Evolutionary conservation across 2,329 filamentous ascomycete genomes (phyloP).

Genomic region (Elsinoe australis): DNA sequence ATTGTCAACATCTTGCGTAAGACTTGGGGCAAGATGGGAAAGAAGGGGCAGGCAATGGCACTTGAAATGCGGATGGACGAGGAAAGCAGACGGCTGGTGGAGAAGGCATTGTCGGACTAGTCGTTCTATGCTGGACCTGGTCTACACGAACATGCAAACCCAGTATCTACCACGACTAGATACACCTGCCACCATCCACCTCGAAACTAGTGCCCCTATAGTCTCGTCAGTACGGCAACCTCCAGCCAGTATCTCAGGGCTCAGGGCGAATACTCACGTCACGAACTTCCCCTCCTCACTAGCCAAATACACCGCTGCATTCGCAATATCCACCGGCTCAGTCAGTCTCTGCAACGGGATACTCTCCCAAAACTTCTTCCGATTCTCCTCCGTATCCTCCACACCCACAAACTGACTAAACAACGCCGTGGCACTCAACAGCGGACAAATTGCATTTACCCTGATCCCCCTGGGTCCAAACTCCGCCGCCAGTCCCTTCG

Average conservation of each 20-base stretch:
- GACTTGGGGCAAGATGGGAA: slow-evolving; percentile 70
- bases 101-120: slow-evolving; percentile 54
- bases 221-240: too few relatives aligned
- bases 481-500: slow-evolving; percentile 60
- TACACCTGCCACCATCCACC: slow-evolving; percentile 49
- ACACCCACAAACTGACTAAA: slow-evolving; percentile 53
- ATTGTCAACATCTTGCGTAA: slow-evolving; percentile 62
- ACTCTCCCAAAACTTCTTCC: slow-evolving; percentile 47
- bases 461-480: slow-evolving; percentile 62
- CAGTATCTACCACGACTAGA: slow-evolving; percentile 25
- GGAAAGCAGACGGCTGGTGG: slow-evolving; percentile 53
- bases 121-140: too few relatives aligned
- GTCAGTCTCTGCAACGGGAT: slow-evolving; percentile 50
- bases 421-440: slow-evolving; percentile 59
- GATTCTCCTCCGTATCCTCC: slow-evolving; percentile 55
- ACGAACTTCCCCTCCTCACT: slow-evolving; percentile 66
- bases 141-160: too few relatives aligned
- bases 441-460: slow-evolving; percentile 61
- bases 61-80: slow-evolving; percentile 58
- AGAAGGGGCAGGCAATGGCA: slow-evolving; percentile 55
- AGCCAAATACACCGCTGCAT: slow-evolving; percentile 61
- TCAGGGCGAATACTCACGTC: too few relatives aligned
- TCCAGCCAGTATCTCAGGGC: too few relatives aligned
- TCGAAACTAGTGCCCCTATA: slow-evolving; percentile 65
- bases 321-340: slow-evolving; percentile 59